Evolutionary conservation across 148 eudicot genomes (phyloP).

Genomic region (Amaranthus hypochondriacus): DNA sequence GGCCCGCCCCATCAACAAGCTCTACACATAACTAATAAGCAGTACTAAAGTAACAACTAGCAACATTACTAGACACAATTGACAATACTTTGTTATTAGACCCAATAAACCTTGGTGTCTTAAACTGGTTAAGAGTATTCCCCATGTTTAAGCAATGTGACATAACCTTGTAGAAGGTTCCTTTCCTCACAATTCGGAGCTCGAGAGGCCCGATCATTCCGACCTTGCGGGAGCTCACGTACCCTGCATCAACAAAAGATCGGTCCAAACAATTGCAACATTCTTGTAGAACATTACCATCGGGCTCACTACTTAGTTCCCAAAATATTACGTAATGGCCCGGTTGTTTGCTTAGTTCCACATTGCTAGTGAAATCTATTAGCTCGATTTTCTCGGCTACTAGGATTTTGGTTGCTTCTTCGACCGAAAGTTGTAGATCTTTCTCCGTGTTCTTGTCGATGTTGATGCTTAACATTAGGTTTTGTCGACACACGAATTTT

Average conservation of each 20-base stretch:
- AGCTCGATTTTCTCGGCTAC: slow-evolving; percentile 56
- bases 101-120: slow-evolving; percentile 78
- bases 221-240: slow-evolving; percentile 59
- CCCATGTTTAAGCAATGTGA: slow-evolving; percentile 66
- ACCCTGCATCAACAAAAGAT: slow-evolving; percentile 74
- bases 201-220: slow-evolving; percentile 69
- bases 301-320: slow-evolving; percentile 67
- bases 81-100: slow-evolving; percentile 47
- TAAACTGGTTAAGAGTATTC: slow-evolving; percentile 73
- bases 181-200: slow-evolving; percentile 57
- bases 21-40: slow-evolving; percentile 34
- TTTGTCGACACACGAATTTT: slow-evolving; percentile 72
- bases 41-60: slow-evolving; percentile 55
- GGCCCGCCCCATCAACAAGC: too few relatives aligned
- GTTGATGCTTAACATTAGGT: slow-evolving; percentile 72
- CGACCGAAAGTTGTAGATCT: slow-evolving; percentile 72
- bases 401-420: slow-evolving; percentile 51
- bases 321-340: slow-evolving; percentile 83
- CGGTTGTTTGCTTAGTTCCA: slow-evolving; percentile 45
- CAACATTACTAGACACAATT: slow-evolving; percentile 50
- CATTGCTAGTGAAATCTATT: slow-evolving; percentile 75
- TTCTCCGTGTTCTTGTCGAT: slow-evolving; percentile 96
- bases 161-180: slow-evolving; percentile 69
- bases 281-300: slow-evolving; percentile 45
- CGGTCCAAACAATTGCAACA: slow-evolving; percentile 70